Percentiles rank a stretch among this genome's conserved stretches.
These are phyloP conservation scores for Candida glucosophila DNA, from an alignment of 1,139 yeast genomes.

Conservation along the genomic window DNA sequence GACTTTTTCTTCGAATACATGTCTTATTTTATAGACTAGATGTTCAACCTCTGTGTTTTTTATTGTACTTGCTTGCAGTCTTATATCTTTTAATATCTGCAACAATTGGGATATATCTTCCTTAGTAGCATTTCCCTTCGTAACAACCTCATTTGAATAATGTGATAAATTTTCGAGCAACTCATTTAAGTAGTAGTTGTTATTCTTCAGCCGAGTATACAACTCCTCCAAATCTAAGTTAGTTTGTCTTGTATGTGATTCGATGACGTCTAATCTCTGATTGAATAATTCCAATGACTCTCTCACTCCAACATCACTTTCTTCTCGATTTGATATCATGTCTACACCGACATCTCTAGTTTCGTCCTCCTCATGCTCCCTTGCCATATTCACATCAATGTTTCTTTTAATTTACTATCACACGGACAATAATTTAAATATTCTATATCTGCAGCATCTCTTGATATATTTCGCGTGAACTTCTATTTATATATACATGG, in stretches of 20 bases:
- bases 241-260: conserved; percentile 27
- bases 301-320: too few species aligned
- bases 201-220: conserved; percentile 33
- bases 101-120: conserved; percentile 19
- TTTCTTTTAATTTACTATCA: conserved; percentile 7
- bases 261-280: conserved; percentile 18
- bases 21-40: too few species aligned
- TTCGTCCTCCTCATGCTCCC: too few species aligned
- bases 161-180: conserved; percentile 24
- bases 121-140: conserved; percentile 31
- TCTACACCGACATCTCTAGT: too few species aligned
- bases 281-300: too few species aligned
- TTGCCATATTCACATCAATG: conserved; percentile 21
- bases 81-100: conserved; percentile 9
- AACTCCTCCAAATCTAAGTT: conserved; percentile 29
- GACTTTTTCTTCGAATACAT: too few species aligned
- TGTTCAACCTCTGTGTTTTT: not conserved
- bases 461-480: conserved; percentile 1
- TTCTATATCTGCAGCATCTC: conserved; percentile 1
- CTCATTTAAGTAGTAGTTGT: conserved; percentile 29
- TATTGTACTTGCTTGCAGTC: conserved; percentile 1
- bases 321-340: too few species aligned
- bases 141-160: conserved; percentile 26
- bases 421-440: not conserved
- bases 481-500: too few species aligned